phyloP scores from a whole-genome alignment of 192 early-diverging fungal species.

The Spinellus fusiger region DNA sequence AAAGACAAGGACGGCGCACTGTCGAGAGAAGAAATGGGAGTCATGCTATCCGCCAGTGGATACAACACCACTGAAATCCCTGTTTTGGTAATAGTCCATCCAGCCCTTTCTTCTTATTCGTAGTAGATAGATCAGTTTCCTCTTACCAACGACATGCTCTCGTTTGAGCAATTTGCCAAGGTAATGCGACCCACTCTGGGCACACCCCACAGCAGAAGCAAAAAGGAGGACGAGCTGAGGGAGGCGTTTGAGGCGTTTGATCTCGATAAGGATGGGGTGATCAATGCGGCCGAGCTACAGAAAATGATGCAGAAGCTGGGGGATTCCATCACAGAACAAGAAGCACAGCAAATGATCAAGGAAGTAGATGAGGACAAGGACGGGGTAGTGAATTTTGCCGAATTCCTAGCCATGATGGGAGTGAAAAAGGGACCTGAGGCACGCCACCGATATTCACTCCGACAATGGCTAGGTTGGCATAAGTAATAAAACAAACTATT shows the following conservation, averaged over 20 bases:
- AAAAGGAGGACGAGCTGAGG: conserved; percentile 14
- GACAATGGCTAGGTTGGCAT: conserved; percentile 4
- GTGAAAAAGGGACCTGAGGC: conserved; percentile 1
- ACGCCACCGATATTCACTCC: conserved; percentile 12
- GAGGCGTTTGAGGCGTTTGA: conserved; percentile 34
- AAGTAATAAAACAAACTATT: conserved; percentile 4
- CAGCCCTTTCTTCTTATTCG: background rate
- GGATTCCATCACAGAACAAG: conserved; percentile 18
- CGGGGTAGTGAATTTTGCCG: conserved; percentile 29
- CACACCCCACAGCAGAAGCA: background rate
- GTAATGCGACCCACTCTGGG: conserved; percentile 46
- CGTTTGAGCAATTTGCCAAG: conserved; percentile 51
- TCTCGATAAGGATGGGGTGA: conserved; percentile 25
- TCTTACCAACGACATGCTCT: conserved; percentile 55
- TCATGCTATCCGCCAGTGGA: conserved; percentile 28
- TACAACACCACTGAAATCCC: conserved; percentile 47
- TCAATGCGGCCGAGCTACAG: conserved; percentile 20
- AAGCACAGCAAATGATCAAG: conserved; percentile 22
- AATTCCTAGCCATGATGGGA: conserved; percentile 34
- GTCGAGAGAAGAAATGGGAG: conserved; percentile 26
- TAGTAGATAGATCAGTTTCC: background rate
- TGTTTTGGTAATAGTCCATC: conserved; percentile 55
- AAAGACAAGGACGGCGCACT: conserved; percentile 38
- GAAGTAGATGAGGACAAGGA: conserved; percentile 27
- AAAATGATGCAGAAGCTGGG: conserved; percentile 27